These are phyloP conservation scores for Raphanus hybrid DNA, from an alignment of 441 rosid genomes.

Conservation along the genomic window DNA sequence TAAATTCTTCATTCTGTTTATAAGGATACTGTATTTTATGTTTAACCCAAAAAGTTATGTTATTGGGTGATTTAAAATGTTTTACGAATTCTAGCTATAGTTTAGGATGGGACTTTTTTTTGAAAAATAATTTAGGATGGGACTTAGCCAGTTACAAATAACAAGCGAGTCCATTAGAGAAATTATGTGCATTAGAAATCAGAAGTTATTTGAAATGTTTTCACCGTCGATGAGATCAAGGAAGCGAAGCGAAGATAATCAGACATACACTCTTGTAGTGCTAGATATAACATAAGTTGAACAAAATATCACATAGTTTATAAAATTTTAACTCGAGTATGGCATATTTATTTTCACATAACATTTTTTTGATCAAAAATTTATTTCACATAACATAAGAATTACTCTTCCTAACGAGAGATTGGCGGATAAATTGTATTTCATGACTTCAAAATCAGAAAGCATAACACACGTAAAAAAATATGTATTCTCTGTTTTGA, in stretches of 20 bases:
- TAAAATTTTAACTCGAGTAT: not conserved
- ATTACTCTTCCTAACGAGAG: conserved; percentile 3
- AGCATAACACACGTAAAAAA: not conserved
- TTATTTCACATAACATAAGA: not conserved
- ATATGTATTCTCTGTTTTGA: not conserved
- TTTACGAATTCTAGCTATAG: not conserved
- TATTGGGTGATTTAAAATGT: not conserved
- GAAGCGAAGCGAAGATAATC: not conserved
- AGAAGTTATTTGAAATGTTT: not conserved
- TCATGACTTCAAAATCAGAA: not conserved
- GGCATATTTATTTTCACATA: not conserved
- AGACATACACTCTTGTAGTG: not conserved
- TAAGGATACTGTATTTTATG: not conserved
- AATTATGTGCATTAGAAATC: not conserved
- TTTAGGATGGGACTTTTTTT: not conserved
- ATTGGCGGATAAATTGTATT: not conserved
- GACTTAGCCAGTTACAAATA: not conserved
- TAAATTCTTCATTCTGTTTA: not conserved
- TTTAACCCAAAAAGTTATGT: not conserved
- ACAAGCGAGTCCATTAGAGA: not conserved
- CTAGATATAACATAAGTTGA: not conserved
- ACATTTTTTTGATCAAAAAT: too few species aligned
- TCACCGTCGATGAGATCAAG: not conserved
- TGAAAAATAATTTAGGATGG: not conserved
- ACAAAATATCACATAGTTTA: not conserved